phyloP scores from a whole-genome alignment of 202 grass and related monocot species.

The Bolboschoenoplectus hybrid region DNA sequence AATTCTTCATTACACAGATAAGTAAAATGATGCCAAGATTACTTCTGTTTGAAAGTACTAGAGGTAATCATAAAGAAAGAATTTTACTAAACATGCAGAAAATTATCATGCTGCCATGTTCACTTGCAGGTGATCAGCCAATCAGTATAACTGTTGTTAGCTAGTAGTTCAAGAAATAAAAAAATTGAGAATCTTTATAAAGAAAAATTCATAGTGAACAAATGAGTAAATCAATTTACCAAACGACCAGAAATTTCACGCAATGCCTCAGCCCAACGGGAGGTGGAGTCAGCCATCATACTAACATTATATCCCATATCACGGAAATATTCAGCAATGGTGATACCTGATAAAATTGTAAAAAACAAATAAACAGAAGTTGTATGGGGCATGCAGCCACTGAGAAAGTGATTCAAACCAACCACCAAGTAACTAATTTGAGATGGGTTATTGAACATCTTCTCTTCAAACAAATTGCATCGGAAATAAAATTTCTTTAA shows the following conservation, averaged over 20 bases:
- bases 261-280: constrained; percentile 86
- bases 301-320: constrained; percentile 98
- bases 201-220: constrained; percentile 16
- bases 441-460: neutral
- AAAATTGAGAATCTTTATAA: constrained; percentile 2
- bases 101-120: neutral
- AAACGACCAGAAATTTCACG: constrained; percentile 92
- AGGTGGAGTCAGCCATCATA: constrained; percentile 99
- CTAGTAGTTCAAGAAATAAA: constrained; percentile 5
- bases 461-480: constrained; percentile 24
- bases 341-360: constrained; percentile 60
- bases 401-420: neutral
- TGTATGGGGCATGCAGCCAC: neutral
- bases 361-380: neutral
- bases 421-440: neutral
- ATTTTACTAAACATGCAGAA: neutral
- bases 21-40: constrained; percentile 18
- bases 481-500: constrained; percentile 28
- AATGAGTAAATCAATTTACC: constrained; percentile 44
- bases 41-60: neutral
- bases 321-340: constrained; percentile 90
- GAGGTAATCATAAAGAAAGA: neutral
- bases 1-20: neutral
- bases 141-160: neutral
- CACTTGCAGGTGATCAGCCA: neutral